Conservation (phyloP, 139 green algal genomes). For the Chlamydomonas applanata region DNA sequence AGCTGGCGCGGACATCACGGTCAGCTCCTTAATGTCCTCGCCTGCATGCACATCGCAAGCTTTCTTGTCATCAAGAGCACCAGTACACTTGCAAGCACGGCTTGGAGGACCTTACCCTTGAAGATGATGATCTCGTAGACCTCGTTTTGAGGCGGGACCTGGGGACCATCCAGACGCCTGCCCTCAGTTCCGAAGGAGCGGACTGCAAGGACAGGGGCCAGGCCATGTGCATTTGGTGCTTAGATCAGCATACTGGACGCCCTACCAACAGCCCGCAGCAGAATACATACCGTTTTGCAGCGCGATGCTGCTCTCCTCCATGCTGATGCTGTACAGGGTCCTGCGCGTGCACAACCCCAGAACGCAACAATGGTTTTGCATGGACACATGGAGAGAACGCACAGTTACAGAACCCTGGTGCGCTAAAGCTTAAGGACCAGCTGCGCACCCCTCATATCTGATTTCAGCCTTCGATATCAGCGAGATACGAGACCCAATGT, state of each 20-base stretch:
- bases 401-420: background rate
- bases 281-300: constrained; percentile 44
- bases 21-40: constrained; percentile 91
- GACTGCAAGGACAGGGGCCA: constrained; percentile 39
- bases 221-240: too few relatives aligned
- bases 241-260: too few relatives aligned
- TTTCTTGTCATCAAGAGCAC: background rate
- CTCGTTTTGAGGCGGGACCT: constrained; percentile 75
- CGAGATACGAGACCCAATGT: constrained; percentile 75
- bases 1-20: constrained; percentile 53
- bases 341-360: background rate
- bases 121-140: constrained; percentile 96
- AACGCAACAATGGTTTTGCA: background rate
- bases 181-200: constrained; percentile 91
- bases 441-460: constrained; percentile 78
- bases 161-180: constrained; percentile 64
- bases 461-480: constrained; percentile 86
- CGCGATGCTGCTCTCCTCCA: constrained; percentile 84
- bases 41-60: constrained; percentile 13
- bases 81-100: background rate
- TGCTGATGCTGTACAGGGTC: constrained; percentile 85
- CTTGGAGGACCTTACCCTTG: constrained; percentile 52
- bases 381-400: too few relatives aligned
- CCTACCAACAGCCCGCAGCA: background rate
- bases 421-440: background rate